Conservation (phyloP, 2,329 filamentous ascomycete species). For the Paramyrothecium roridum region DNA sequence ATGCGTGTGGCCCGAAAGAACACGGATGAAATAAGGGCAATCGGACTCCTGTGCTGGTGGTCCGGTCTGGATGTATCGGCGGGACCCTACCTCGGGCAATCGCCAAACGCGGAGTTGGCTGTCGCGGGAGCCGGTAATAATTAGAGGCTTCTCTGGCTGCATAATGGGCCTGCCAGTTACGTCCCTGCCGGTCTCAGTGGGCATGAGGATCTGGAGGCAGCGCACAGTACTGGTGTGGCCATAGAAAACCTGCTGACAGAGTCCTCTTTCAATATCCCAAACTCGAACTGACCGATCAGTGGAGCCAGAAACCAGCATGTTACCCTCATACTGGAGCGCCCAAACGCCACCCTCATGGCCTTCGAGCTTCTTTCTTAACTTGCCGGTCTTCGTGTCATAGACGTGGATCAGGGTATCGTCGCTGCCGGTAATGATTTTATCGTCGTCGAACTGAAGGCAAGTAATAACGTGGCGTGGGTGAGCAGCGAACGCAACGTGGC, state of each 20-base stretch:
- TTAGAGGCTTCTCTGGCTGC: constrained; percentile 91
- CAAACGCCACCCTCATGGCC: constrained; percentile 97
- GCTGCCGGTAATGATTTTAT: constrained; percentile 96
- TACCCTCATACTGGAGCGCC: constrained; percentile 95
- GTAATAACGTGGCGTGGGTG: constrained; percentile 96
- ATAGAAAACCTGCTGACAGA: constrained; percentile 93
- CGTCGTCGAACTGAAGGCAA: constrained; percentile 93
- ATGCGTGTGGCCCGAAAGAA: constrained; percentile 81
- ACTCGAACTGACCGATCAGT: constrained; percentile 98
- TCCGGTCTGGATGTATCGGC: constrained; percentile 74
- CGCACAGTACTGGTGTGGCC: constrained; percentile 97
- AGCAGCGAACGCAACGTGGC: constrained; percentile 93
- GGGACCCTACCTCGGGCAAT: constrained; percentile 76
- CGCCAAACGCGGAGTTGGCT: constrained; percentile 94
- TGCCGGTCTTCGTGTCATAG: constrained; percentile 94
- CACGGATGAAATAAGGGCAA: constrained; percentile 92
- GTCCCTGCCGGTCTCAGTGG: constrained; percentile 70
- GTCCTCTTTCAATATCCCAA: constrained; percentile 93
- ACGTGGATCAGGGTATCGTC: constrained; percentile 98
- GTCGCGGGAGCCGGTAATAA: constrained; percentile 95
- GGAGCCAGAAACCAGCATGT: constrained; percentile 90
- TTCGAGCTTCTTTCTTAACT: constrained; percentile 75
- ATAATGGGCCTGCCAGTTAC: constrained; percentile 73
- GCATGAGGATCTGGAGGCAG: constrained; percentile 91
- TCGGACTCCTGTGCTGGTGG: constrained; percentile 72